Evolutionary conservation across 2,329 filamentous ascomycete genomes (phyloP), one percentile per base, ranked within the genome.

Genomic region (Teratosphaeria nubilosa): DNA sequence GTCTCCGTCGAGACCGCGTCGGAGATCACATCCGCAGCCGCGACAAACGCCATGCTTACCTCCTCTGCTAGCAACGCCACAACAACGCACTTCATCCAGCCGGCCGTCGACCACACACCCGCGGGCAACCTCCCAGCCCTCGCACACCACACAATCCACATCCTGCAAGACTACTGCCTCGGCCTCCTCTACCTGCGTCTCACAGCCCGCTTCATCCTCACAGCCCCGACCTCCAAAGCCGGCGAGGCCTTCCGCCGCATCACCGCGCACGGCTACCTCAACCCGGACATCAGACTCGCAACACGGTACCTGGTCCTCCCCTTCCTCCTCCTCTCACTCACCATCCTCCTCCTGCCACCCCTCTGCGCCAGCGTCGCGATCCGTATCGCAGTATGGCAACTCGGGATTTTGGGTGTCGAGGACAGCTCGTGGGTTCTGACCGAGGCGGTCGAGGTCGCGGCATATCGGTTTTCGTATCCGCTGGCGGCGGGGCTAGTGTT

Each of bases 91-190:
- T 56, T 54, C 27, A 54, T 41, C 24, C 27, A 5, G 22, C 30
- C 56, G 7, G 27, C 50, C 22, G 32, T 11, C 25, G 22, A 20
- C 20, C n/a, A n/a, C 51, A 56, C 34, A 25, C 24, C 20, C 25
- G 20, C 27, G 5, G n/a, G 61, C 16, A 32, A 45, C 5, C 27
- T 55, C 31, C 57, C 60, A 0, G 55, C 51, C 3, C 60, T 70
- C 52, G 78, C 76, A 55, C 72, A 73, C 16, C 90, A 95, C 69
- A 88, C 86, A 7, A 83, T 97, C 50, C 87, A 95, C 62, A 80
- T 97, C 61, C 86, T 97, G 50, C 92, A 97, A 70, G 86, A 91
- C 59, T 99, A 92, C 91, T 95, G 91, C 0, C 78, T 99, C 1
- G 94, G 94, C 4, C 82, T 99, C 24, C 80, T 99, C 2, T 96